Evolutionary conservation across 805 yeast species (phyloP).

Genomic region (Kluyveromyces dobzhanskii): DNA sequence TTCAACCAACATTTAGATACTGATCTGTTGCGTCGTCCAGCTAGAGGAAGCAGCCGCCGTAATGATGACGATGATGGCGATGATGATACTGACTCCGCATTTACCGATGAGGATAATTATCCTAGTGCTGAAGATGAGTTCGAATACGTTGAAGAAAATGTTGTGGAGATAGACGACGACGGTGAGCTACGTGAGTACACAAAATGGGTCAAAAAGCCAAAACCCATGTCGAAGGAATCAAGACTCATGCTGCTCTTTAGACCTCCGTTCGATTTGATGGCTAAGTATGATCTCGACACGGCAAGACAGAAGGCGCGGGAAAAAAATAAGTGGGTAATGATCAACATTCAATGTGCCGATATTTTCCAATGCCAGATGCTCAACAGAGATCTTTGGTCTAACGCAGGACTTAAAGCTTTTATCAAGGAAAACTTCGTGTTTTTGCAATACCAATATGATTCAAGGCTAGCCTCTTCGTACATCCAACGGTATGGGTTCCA

Average conservation of each 20-base stretch:
- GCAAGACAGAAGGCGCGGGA: constrained; percentile 61
- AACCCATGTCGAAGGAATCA: constrained; percentile 28
- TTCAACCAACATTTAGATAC: constrained; percentile 30
- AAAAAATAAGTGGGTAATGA: constrained; percentile 69
- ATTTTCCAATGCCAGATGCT: constrained; percentile 85
- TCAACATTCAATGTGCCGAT: constrained; percentile 78
- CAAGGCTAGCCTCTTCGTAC: constrained; percentile 66
- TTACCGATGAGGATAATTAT: constrained; percentile 30
- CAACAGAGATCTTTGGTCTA: constrained; percentile 91
- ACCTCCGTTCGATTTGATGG: constrained; percentile 90
- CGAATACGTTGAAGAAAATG: constrained; percentile 28
- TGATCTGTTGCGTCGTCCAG: neutral
- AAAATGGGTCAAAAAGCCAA: constrained; percentile 21
- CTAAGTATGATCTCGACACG: constrained; percentile 53
- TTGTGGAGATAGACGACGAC: constrained; percentile 28
- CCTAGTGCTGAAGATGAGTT: constrained; percentile 31
- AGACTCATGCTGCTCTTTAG: constrained; percentile 76
- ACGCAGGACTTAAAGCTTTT: constrained; percentile 49
- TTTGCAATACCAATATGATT: constrained; percentile 75
- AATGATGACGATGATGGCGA: constrained; percentile 11
- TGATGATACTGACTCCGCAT: constrained; percentile 31
- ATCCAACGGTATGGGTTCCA: constrained; percentile 61
- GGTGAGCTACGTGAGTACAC: constrained; percentile 30
- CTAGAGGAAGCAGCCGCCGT: constrained; percentile 7
- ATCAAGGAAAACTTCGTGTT: constrained; percentile 69